Base-by-base conservation (phyloP, 208 protist genomes). In the Acanthamoeba healyi region DNA sequence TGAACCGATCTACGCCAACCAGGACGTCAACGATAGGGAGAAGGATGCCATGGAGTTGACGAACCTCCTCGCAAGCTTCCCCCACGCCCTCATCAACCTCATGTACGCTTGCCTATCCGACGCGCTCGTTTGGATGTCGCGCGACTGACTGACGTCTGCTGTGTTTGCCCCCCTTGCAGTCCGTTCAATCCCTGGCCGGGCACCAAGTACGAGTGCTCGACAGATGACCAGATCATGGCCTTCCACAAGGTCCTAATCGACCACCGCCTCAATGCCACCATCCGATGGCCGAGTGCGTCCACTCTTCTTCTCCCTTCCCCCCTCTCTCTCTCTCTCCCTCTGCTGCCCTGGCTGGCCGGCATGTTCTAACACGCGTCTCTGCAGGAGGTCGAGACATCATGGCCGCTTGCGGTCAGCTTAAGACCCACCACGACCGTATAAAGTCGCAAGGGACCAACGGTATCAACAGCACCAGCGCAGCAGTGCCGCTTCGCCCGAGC, bases 121-220 rank as follows among this genome's bases (percentile, higher is more conserved):
- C 9, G 17, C 12, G 32, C 38, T 12, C 38, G 10, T 90, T 70
- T 19, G 67, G 40, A 40, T 67, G 10, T 6, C 82, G 9, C n/a
- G n/a, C n/a, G n/a, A n/a, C n/a, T n/a, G n/a, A n/a, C n/a, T n/a
- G n/a, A n/a, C n/a, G n/a, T n/a, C n/a, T n/a, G n/a, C n/a, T n/a
- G n/a, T n/a, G n/a, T n/a, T n/a, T 86, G 40, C 19, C 14, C 34
- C 24, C 14, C 9, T 34, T 44, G 26, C 51, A 65, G 82, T 44
- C 82, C 82, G 12, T 90, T 90, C 82, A 90, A 90, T n/a, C 51
- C 82, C 9, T 90, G 82, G 82, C 82, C 82, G n/a, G 82, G 82
- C 29, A 65, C 82, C 22, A 36, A 38, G n/a, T 90, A 90, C n/a
- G 51, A 90, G 15, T 90, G 82, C 82, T 90, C 82, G 5, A 26